Percentiles rank a stretch among this genome's conserved stretches.
These are phyloP conservation scores for Colletotrichum costaricense DNA, from an alignment of 2,329 filamentous ascomycete genomes.

Conservation along the genomic window DNA sequence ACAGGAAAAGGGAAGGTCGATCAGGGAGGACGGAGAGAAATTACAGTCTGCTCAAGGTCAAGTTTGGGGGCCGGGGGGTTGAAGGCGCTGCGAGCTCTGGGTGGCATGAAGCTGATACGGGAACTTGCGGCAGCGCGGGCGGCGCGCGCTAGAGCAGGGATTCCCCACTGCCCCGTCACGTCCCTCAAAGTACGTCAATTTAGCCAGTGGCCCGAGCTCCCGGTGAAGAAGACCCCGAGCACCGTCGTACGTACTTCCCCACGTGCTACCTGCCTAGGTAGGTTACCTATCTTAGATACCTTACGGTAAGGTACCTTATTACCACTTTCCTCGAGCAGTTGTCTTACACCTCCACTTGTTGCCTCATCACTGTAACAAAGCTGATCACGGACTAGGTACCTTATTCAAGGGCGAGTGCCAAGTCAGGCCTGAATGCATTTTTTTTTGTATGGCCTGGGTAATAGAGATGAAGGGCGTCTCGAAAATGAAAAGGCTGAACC, in stretches of 20 bases:
- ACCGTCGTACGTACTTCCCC: not conserved
- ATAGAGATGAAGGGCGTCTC: not conserved
- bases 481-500: not conserved
- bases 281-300: too few species aligned
- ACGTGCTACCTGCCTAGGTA: too few species aligned
- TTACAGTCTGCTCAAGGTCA: not conserved
- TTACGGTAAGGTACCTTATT: too few species aligned
- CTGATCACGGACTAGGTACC: too few species aligned
- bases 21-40: slow-evolving; percentile 8
- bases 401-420: not conserved
- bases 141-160: slow-evolving; percentile 21
- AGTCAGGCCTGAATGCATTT: not conserved
- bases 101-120: slow-evolving; percentile 18
- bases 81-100: slow-evolving; percentile 26
- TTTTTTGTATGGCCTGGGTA: not conserved
- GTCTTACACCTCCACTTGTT: not conserved
- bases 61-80: not conserved
- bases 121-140: not conserved
- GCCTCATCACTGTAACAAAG: not conserved
- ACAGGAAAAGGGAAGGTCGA: not conserved
- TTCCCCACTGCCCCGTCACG: slow-evolving; percentile 22
- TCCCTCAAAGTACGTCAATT: not conserved
- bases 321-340: not conserved
- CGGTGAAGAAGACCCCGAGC: not conserved
- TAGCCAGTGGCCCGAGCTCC: slow-evolving; percentile 24